phyloP scores from a whole-genome alignment of 2,329 filamentous ascomycete genomes.

The Cladosporium sp. region DNA sequence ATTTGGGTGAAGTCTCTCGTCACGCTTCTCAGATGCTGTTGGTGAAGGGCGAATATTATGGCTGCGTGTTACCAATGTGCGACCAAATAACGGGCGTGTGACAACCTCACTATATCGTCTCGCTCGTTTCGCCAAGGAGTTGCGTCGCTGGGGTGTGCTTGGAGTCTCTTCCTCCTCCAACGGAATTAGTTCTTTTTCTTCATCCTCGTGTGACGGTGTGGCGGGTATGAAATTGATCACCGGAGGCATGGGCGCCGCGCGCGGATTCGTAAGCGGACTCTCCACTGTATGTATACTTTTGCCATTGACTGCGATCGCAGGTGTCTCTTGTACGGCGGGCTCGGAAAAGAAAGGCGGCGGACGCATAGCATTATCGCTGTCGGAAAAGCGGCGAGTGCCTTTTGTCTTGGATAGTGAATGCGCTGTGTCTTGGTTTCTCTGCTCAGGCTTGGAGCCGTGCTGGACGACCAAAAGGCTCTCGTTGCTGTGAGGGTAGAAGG shows the following conservation, averaged over 20 bases:
- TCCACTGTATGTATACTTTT: constrained; percentile 41
- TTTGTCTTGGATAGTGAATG: neutral
- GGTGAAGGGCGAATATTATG: constrained; percentile 22
- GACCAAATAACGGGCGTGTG: constrained; percentile 43
- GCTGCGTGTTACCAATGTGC: constrained; percentile 19
- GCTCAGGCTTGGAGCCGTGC: constrained; percentile 35
- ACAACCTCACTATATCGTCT: constrained; percentile 49
- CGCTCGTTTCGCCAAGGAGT: constrained; percentile 45
- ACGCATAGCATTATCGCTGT: neutral
- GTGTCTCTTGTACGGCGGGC: neutral
- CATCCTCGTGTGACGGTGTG: constrained; percentile 49
- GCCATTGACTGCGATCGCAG: constrained; percentile 18
- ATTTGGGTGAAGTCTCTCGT: constrained; percentile 58
- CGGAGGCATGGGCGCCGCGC: constrained; percentile 58
- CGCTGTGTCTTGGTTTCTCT: constrained; percentile 9
- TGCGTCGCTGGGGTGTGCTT: constrained; percentile 35
- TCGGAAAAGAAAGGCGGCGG: neutral
- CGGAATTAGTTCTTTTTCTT: constrained; percentile 18
- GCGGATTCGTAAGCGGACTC: constrained; percentile 60
- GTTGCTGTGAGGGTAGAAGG: constrained; percentile 64
- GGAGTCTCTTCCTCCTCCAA: constrained; percentile 12
- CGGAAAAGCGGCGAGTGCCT: neutral
- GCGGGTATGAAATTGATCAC: constrained; percentile 57
- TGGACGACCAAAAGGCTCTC: constrained; percentile 65
- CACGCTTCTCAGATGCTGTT: constrained; percentile 24